Evolutionary conservation across 768 basidiomycete species (phyloP).

Genomic region (Scleroderma citrinum): DNA sequence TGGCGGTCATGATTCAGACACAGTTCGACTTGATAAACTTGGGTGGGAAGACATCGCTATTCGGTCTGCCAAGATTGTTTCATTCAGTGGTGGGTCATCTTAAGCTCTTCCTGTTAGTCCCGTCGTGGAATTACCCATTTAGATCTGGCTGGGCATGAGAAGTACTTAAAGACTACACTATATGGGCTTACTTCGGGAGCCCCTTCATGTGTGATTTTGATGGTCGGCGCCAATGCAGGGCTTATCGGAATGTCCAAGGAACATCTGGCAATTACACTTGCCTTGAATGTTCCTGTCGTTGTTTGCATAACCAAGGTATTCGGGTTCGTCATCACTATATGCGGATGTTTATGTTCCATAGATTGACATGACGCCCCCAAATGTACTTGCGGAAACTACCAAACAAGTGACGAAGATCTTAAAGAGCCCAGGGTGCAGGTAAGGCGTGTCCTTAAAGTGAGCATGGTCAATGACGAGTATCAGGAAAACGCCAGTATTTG

Average conservation of each 20-base stretch:
- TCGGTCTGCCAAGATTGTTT: constrained; percentile 86
- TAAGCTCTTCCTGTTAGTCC: not conserved
- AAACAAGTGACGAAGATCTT: constrained; percentile 92
- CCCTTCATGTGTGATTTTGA: constrained; percentile 86
- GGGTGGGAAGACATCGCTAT: constrained; percentile 94
- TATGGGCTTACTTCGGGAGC: constrained; percentile 94
- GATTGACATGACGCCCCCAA: constrained; percentile 97
- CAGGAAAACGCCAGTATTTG: constrained; percentile 80
- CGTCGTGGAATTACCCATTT: not conserved
- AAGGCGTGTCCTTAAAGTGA: constrained; percentile 13
- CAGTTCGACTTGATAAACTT: constrained; percentile 76
- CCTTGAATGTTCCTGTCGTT: constrained; percentile 87
- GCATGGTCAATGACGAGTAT: not conserved
- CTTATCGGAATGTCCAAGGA: constrained; percentile 93
- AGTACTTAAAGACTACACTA: constrained; percentile 87
- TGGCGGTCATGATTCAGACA: constrained; percentile 53
- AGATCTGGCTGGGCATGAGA: constrained; percentile 96
- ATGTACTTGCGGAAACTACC: constrained; percentile 85
- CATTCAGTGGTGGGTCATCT: constrained; percentile 83
- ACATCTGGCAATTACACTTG: constrained; percentile 91
- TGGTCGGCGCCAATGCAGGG: constrained; percentile 94
- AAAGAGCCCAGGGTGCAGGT: constrained; percentile 90
- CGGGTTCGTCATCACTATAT: not conserved
- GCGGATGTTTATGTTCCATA: constrained; percentile 1
- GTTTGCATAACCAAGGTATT: constrained; percentile 90